Base-by-base conservation (phyloP, 2,329 filamentous ascomycete species). In the Aureobasidium mangrovei region DNA sequence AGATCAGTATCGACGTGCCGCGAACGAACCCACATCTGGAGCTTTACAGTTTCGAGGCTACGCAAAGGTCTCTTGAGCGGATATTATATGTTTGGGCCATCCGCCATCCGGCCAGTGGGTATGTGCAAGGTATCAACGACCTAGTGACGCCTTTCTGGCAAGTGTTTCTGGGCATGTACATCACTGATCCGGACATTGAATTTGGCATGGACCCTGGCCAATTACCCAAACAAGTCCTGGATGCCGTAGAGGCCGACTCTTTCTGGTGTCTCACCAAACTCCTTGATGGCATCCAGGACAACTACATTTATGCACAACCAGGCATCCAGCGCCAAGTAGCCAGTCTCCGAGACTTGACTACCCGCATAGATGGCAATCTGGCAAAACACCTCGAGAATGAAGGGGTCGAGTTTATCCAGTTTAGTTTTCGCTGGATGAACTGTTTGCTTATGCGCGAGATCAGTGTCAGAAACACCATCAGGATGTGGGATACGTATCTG, bases 401-500 rank as follows among this genome's bases (percentile, higher is more conserved):
- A 70, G 85, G 90, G 32, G 89, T 98, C 29, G 93, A 98, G 67
- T 98, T 98, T 66, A 98, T 98, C 64, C 93, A 98, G 67, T 98
- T 98, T 72, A 96, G 90, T 70, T 98, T 98, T 69, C 81, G 93
- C 55, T 98, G 93, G 93, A 98, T 98, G 93, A 98, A 98, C 65
- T 98, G 93, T 69, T 80, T 98, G 51, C 77, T 98, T 60, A 98
- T 98, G 93, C 82, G 93, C 59, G 93, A 98, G 72, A 87, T 98
- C 60, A 95, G 87, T 67, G 91, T 98, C 55, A 88, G 85, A 69
- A 97, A 96, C 68, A 96, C 90, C 0, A 95, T 98, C 60, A 80
- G 93, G 62, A 98, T 98, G 93, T 98, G 93, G 93, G 93, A 98
- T 70, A 98, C 93, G 28, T 98, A 98, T 73, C 81, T 98, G 74